phyloP scores from a whole-genome alignment of 2,329 filamentous ascomycete species.

The Alternaria longipes region DNA sequence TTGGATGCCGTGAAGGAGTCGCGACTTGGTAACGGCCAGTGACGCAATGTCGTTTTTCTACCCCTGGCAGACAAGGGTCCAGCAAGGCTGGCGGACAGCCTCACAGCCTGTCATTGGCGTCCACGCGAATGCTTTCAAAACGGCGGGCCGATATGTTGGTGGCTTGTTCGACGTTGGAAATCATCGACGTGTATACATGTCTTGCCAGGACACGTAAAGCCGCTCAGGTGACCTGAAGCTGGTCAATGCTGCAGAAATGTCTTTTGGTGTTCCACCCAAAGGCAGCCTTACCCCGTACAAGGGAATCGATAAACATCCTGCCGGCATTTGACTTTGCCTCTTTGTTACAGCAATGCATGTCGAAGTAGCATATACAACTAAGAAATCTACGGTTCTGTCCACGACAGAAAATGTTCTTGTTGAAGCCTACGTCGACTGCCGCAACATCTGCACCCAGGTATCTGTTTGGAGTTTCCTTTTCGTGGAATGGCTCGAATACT shows the following conservation, averaged over 20 bases:
- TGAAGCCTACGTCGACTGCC: no score
- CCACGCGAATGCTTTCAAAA: constrained; percentile 17
- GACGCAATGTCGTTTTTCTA: constrained; percentile 36
- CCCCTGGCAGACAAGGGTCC: constrained; percentile 26
- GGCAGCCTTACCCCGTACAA: background rate
- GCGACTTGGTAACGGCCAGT: constrained; percentile 29
- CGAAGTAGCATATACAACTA: no score
- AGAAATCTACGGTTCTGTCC: no score
- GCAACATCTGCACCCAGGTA: no score
- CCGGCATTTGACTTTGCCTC: no score
- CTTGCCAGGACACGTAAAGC: background rate
- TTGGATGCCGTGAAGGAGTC: constrained; percentile 35
- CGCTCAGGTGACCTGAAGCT: background rate
- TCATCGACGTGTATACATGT: background rate
- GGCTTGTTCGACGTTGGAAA: background rate
- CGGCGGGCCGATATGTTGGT: constrained; percentile 13
- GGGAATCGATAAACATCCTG: no score
- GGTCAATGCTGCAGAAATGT: background rate
- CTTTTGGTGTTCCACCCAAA: background rate
- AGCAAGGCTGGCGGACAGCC: constrained; percentile 22
- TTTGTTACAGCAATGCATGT: no score
- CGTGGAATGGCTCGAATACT: background rate
- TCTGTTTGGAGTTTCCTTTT: no score
- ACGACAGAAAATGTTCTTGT: no score
- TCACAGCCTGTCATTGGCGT: constrained; percentile 25